Base-by-base conservation (phyloP, 805 yeast genomes). In the Candida koratica region DNA sequence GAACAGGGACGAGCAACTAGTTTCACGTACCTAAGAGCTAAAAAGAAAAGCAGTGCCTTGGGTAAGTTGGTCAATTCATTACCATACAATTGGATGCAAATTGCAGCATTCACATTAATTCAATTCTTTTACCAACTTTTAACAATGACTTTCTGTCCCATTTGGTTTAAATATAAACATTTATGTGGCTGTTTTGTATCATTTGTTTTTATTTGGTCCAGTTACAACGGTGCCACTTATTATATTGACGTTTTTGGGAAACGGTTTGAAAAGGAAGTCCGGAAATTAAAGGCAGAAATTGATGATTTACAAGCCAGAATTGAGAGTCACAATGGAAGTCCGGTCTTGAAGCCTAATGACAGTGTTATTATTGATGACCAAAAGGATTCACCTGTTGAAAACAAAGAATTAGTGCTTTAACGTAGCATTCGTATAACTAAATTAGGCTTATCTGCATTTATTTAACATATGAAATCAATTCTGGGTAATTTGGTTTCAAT, bases 221-320 rank as follows among this genome's bases (percentile, higher is more conserved):
- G 88, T 27, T 87, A 82, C 56, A 89, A 93, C 47, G 98, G 98
- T 18, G 98, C 97, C 2, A 86, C 95, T 0, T 90, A 86, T 55
- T 90, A 90, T 56, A 72, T 93, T 38, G 97, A 90, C 51, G 81
- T 82, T 34, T 93, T 88, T 60, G 97, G 97, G 14, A 83, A 80
- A 55, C 75, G 89, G 45, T 80, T 88, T 52, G 95, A 88, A 52
- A 85, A 82, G 50, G 96, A 93, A 56, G 88, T 90, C 16, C 60
- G 67, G 17, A 75, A 76, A 48, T 65, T 90, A 51, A 83, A 79
- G 56, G 56, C 58, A 11, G 96, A 89, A 52, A 73, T 90, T n/a
- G 70, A 72, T 14, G 75, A 72, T 20, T 63, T 84, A 48, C 86
- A 82, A 49, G 50, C 53, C 20, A 53, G 47, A 36, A 48, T 48